Evolutionary conservation across 2,329 filamentous ascomycete species (phyloP).

Genomic region (Aspergillus brunneoviolaceus): DNA sequence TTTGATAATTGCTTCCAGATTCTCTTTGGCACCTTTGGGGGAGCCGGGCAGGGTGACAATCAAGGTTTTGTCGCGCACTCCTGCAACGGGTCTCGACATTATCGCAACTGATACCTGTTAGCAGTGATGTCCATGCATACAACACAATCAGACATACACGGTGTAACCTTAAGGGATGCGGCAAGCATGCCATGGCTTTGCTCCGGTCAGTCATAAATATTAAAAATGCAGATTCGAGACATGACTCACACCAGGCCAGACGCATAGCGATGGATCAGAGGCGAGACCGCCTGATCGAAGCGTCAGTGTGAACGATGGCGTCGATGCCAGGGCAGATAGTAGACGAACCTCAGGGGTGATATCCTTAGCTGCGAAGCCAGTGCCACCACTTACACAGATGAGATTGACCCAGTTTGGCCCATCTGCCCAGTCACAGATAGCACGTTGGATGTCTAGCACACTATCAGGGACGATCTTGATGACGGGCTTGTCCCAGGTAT

Average conservation of each 20-base stretch:
- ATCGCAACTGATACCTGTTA: conserved; percentile 68
- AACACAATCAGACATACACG: conserved; percentile 62
- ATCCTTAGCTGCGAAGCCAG: conserved; percentile 84
- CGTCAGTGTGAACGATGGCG: conserved; percentile 14
- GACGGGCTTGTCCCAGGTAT: conserved; percentile 68
- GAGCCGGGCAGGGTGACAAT: conserved; percentile 91
- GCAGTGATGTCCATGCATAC: not conserved
- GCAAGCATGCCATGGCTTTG: conserved; percentile 84
- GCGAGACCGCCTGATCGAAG: conserved; percentile 65
- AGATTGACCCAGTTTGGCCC: conserved; percentile 63
- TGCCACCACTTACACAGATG: conserved; percentile 86
- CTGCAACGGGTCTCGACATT: conserved; percentile 93
- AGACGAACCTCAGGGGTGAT: conserved; percentile 76
- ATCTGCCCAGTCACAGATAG: conserved; percentile 74
- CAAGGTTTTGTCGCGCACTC: conserved; percentile 75
- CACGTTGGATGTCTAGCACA: conserved; percentile 69
- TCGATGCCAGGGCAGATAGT: not conserved
- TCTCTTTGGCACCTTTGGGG: conserved; percentile 92
- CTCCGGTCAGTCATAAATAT: conserved; percentile 19
- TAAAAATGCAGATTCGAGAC: not conserved
- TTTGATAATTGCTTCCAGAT: conserved; percentile 82
- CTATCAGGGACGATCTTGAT: conserved; percentile 79
- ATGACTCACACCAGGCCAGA: conserved; percentile 73
- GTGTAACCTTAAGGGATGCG: conserved; percentile 78
- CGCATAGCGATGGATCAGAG: conserved; percentile 79